phyloP scores from a whole-genome alignment of 495 filamentous ascomycete genomes.

The Pseudomonodictys pantanalensis region DNA sequence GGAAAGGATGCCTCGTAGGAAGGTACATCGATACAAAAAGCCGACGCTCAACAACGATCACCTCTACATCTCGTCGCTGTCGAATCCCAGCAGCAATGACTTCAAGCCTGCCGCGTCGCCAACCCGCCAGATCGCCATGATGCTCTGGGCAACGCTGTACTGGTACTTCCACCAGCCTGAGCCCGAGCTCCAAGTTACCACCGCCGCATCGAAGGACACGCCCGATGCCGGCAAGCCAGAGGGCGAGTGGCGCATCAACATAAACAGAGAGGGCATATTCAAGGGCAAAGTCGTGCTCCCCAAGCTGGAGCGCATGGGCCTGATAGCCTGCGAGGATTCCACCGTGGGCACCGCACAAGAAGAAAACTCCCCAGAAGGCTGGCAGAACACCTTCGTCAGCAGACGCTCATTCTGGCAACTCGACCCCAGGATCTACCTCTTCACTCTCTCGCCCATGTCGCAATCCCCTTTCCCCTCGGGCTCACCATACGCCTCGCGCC shows the following conservation, averaged over 20 bases:
- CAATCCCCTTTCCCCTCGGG: slow-evolving; percentile 56
- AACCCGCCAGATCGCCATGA: slow-evolving; percentile 85
- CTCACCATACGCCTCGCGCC: slow-evolving; percentile 54
- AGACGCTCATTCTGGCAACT: slow-evolving; percentile 87
- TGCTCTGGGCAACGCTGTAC: slow-evolving; percentile 90
- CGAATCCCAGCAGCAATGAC: slow-evolving; percentile 72
- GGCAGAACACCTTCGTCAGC: slow-evolving; percentile 79
- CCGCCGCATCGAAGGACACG: slow-evolving; percentile 60
- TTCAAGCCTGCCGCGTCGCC: slow-evolving; percentile 76
- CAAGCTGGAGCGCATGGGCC: slow-evolving; percentile 89
- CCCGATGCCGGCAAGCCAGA: slow-evolving; percentile 67
- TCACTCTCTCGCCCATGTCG: slow-evolving; percentile 67
- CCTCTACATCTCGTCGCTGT: slow-evolving; percentile 87
- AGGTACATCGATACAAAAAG: slow-evolving; percentile 61
- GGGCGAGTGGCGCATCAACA: slow-evolving; percentile 83
- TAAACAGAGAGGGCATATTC: slow-evolving; percentile 83
- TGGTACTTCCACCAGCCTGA: slow-evolving; percentile 92
- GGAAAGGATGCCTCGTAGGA: slow-evolving; percentile 27
- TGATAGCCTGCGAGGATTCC: slow-evolving; percentile 74
- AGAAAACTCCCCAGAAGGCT: slow-evolving; percentile 60
- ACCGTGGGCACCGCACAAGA: slow-evolving; percentile 64
- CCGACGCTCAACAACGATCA: slow-evolving; percentile 76
- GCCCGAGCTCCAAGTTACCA: slow-evolving; percentile 56
- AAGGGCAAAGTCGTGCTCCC: slow-evolving; percentile 76
- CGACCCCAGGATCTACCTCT: slow-evolving; percentile 81